phyloP scores from a whole-genome alignment of 2,329 filamentous ascomycete genomes.

The Xylaria multiplex region DNA sequence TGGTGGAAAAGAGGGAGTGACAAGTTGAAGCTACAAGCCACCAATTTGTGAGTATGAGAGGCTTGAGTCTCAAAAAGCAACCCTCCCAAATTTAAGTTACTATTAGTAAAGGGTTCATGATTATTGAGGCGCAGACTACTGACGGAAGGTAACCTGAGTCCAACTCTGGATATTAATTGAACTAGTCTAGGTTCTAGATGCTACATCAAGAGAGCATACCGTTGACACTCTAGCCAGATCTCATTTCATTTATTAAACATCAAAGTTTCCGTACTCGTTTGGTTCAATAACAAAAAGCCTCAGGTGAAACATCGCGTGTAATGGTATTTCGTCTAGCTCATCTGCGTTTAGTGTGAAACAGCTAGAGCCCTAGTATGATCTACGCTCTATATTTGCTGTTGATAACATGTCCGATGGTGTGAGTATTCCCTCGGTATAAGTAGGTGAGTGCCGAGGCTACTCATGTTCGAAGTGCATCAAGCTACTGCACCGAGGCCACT shows the following conservation, averaged over 20 bases:
- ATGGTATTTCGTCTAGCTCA: background rate
- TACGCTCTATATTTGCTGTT: background rate
- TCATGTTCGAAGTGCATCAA: background rate
- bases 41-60: too few relatives aligned
- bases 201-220: too few relatives aligned
- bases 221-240: too few relatives aligned
- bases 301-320: background rate
- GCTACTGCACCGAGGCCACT: background rate
- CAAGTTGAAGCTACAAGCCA: too few relatives aligned
- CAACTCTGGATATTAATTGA: too few relatives aligned
- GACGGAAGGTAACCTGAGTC: too few relatives aligned
- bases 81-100: too few relatives aligned
- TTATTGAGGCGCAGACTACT: too few relatives aligned
- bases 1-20: too few relatives aligned
- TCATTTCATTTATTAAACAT: background rate
- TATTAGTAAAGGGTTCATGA: too few relatives aligned
- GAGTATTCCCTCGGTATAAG: background rate
- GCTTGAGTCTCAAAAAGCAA: too few relatives aligned
- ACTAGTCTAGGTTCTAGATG: too few relatives aligned
- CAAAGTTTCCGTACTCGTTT: background rate
- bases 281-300: background rate
- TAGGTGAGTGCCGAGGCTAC: background rate
- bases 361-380: conserved; percentile 24
- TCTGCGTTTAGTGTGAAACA: background rate
- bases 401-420: background rate